phyloP scores from a whole-genome alignment of 176 grass and related monocot species.

The Musa schizocarpa region DNA sequence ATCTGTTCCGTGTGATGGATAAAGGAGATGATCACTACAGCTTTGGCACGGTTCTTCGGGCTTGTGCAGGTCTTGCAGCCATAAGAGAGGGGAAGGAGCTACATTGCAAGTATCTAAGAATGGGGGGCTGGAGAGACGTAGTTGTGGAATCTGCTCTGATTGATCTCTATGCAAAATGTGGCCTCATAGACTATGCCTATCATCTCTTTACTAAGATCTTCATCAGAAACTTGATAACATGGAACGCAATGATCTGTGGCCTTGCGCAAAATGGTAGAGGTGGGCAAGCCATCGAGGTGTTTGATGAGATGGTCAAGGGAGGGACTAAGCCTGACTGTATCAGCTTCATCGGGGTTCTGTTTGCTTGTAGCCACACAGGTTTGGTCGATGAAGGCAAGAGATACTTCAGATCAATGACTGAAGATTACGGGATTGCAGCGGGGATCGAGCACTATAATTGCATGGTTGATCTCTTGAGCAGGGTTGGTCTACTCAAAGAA shows the following conservation, averaged over 20 bases:
- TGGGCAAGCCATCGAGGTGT: constrained; percentile 37
- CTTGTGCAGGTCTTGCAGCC: constrained; percentile 50
- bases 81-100: constrained; percentile 61
- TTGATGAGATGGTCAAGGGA: constrained; percentile 47
- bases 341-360: constrained; percentile 70
- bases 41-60: constrained; percentile 52
- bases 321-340: constrained; percentile 48
- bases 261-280: constrained; percentile 76
- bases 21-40: constrained; percentile 36
- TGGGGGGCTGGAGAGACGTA: constrained; percentile 36
- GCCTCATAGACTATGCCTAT: constrained; percentile 47
- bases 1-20: constrained; percentile 52
- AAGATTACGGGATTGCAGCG: constrained; percentile 38
- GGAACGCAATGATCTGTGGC: constrained; percentile 88
- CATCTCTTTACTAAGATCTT: constrained; percentile 45
- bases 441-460: constrained; percentile 81
- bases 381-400: constrained; percentile 59
- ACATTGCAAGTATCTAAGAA: constrained; percentile 61
- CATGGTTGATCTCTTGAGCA: constrained; percentile 83
- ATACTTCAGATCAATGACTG: constrained; percentile 57
- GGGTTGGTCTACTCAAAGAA: constrained; percentile 66
- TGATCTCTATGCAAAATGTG: constrained; percentile 84
- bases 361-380: constrained; percentile 65
- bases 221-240: constrained; percentile 54
- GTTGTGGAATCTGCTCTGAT: constrained; percentile 66